Evolutionary conservation across 2,329 filamentous ascomycete genomes (phyloP).

Genomic region (Fusarium staphyleae): DNA sequence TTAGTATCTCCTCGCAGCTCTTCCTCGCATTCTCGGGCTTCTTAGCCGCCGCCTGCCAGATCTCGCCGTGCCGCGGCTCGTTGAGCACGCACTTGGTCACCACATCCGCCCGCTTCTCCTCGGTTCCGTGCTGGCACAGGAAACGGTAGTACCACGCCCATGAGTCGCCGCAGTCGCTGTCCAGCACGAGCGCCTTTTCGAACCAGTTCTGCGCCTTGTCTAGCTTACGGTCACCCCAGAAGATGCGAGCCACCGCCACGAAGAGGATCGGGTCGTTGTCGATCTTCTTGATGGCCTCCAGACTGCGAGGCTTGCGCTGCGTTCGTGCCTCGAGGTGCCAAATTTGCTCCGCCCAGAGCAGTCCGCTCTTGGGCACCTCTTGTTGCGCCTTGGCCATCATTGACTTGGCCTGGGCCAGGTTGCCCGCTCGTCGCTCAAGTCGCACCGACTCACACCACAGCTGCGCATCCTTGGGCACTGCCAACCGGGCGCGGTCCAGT

Average conservation of each 20-base stretch:
- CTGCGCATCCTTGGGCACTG: slow-evolving; percentile 82
- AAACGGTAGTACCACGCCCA: slow-evolving; percentile 99
- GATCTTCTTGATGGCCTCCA: slow-evolving; percentile 97
- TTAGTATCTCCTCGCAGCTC: slow-evolving; percentile 80
- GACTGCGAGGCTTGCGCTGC: slow-evolving; percentile 86
- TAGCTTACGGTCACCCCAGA: slow-evolving; percentile 91
- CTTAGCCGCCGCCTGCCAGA: slow-evolving; percentile 88
- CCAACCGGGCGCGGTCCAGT: slow-evolving; percentile 87
- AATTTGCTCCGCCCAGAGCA: slow-evolving; percentile 94
- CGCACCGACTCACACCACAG: slow-evolving; percentile 95
- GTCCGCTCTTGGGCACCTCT: slow-evolving; percentile 84
- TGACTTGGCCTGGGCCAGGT: slow-evolving; percentile 82
- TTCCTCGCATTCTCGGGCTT: slow-evolving; percentile 81
- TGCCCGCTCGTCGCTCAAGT: slow-evolving; percentile 86
- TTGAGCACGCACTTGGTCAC: slow-evolving; percentile 79
- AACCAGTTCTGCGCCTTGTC: slow-evolving; percentile 98
- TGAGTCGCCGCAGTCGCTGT: slow-evolving; percentile 86
- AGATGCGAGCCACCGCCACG: slow-evolving; percentile 90
- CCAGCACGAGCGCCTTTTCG: slow-evolving; percentile 88
- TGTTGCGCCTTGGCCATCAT: slow-evolving; percentile 94
- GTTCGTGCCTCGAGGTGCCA: slow-evolving; percentile 92
- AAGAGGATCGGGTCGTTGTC: slow-evolving; percentile 91
- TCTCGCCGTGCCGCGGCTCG: slow-evolving; percentile 91
- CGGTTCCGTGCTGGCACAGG: slow-evolving; percentile 87
- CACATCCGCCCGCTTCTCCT: slow-evolving; percentile 89